phyloP scores from a whole-genome alignment of 257 asterid species.

The Parsonsia alboflavescens region DNA sequence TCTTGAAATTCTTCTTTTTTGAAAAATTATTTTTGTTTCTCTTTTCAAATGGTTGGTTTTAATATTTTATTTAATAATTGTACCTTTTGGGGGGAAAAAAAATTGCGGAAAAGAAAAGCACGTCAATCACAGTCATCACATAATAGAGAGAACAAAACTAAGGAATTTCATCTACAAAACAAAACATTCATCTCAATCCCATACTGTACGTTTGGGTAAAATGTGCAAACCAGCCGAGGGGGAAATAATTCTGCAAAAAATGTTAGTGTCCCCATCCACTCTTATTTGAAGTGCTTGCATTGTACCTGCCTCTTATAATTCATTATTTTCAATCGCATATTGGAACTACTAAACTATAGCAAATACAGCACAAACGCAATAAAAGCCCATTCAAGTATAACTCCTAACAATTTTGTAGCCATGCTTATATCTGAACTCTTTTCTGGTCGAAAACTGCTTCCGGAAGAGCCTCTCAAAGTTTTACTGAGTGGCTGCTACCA shows the following conservation, averaged over 20 bases:
- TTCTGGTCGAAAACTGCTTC: conserved; percentile 18
- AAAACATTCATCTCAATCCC: neutral
- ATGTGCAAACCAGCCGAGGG: neutral
- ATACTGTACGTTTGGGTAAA: neutral
- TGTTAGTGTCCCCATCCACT: neutral
- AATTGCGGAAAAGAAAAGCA: neutral
- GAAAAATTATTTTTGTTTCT: too few relatives aligned
- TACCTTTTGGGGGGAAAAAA: too few relatives aligned
- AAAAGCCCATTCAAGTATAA: neutral
- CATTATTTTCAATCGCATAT: conserved; percentile 4
- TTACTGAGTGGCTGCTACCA: conserved; percentile 67
- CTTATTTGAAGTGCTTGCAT: neutral
- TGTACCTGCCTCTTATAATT: neutral
- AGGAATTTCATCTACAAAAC: neutral
- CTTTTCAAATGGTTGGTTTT: too few relatives aligned
- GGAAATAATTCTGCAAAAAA: neutral
- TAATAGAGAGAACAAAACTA: too few relatives aligned
- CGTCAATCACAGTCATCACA: neutral
- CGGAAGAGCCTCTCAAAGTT: conserved; percentile 12
- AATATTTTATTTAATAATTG: too few relatives aligned
- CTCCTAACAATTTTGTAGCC: conserved; percentile 6
- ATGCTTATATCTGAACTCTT: conserved; percentile 18
- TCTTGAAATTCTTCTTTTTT: too few relatives aligned
- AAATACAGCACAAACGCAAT: neutral
- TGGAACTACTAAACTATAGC: neutral